phyloP scores from a whole-genome alignment of 2,329 filamentous ascomycete species.

The Aschersonia sp. region DNA sequence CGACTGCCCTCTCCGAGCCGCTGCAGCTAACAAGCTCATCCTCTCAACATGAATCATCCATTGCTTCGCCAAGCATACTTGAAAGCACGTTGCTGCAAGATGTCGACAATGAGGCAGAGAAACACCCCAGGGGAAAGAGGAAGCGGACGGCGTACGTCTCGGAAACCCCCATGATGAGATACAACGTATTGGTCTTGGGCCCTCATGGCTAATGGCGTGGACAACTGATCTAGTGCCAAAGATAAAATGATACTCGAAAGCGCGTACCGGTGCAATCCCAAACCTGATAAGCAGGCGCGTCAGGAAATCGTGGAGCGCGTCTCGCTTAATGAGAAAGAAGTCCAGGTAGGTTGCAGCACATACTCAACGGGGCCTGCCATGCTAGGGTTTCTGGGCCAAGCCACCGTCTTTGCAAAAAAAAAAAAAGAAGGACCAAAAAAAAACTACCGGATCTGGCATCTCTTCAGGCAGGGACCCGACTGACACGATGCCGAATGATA shows the following conservation, averaged over 20 bases:
- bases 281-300: constrained; percentile 82
- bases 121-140: constrained; percentile 45
- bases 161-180: too few species aligned
- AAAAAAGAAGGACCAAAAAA: neutral
- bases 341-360: constrained; percentile 54
- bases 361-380: too few species aligned
- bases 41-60: constrained; percentile 11
- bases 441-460: too few species aligned
- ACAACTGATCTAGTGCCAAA: constrained; percentile 46
- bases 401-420: neutral
- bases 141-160: constrained; percentile 46
- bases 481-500: constrained; percentile 20
- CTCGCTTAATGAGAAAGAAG: constrained; percentile 85
- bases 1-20: constrained; percentile 10
- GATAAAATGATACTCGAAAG: constrained; percentile 82
- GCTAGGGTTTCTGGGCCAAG: too few species aligned
- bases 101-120: constrained; percentile 13
- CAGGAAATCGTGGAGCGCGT: constrained; percentile 74
- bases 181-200: too few species aligned
- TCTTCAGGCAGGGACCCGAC: neutral
- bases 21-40: constrained; percentile 9
- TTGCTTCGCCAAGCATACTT: constrained; percentile 4
- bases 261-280: constrained; percentile 72
- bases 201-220: constrained; percentile 7
- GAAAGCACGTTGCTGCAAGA: constrained; percentile 1